Percentiles rank a stretch among this genome's conserved stretches.
Evolutionary conservation across 306 rosid species (phyloP).

Genomic region (Lathyrus oleraceus): DNA sequence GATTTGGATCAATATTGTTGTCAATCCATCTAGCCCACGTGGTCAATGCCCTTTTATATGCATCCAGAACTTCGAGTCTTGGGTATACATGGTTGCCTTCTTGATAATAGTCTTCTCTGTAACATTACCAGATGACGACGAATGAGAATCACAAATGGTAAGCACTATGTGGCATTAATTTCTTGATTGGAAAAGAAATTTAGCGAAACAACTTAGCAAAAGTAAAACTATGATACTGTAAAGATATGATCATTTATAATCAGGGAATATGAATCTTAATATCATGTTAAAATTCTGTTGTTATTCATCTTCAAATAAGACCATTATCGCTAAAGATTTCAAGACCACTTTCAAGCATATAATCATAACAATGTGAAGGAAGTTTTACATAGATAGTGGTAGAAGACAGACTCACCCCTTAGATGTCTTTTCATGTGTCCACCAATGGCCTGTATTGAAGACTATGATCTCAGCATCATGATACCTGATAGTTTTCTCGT

Average conservation of each 20-base stretch:
- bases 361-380: constrained; percentile 15
- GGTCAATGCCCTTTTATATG: constrained; percentile 77
- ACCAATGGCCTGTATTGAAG: constrained; percentile 98
- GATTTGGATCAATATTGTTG: constrained; percentile 54
- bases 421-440: constrained; percentile 98
- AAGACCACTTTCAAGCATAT: constrained; percentile 9
- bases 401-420: constrained; percentile 60
- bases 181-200: not conserved
- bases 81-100: constrained; percentile 81
- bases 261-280: not conserved
- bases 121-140: constrained; percentile 21
- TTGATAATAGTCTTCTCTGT: constrained; percentile 91
- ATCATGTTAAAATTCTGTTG: not conserved
- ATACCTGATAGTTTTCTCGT: constrained; percentile 60
- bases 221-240: not conserved
- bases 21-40: constrained; percentile 92
- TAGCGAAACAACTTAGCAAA: not conserved
- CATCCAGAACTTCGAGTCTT: constrained; percentile 76
- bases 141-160: not conserved
- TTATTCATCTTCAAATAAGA: constrained; percentile 23
- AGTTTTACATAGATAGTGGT: not conserved
- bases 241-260: no score
- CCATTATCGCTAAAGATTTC: constrained; percentile 22
- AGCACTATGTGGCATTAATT: not conserved
- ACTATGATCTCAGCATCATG: constrained; percentile 79